These are phyloP conservation scores for Candida sanyaensis DNA, from an alignment of 1,139 yeast genomes.

Conservation along the genomic window DNA sequence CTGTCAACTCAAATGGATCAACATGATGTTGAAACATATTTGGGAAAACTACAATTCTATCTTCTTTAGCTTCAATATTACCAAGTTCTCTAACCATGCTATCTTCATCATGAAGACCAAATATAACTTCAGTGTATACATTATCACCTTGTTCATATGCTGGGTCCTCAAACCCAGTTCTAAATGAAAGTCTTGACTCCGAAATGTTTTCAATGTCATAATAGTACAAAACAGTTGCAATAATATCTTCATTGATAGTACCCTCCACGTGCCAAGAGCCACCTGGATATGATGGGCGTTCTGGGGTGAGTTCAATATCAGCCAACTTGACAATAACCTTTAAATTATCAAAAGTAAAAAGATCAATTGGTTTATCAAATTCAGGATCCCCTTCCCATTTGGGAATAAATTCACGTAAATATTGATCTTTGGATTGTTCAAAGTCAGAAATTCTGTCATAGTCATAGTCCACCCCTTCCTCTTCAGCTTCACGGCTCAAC, in stretches of 20 bases:
- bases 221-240: slow-evolving; percentile 44
- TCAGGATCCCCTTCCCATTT: slow-evolving; percentile 19
- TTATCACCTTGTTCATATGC: slow-evolving; percentile 38
- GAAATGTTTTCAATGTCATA: slow-evolving; percentile 44
- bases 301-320: slow-evolving; percentile 45
- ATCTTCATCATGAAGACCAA: slow-evolving; percentile 32
- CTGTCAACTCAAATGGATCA: slow-evolving; percentile 37
- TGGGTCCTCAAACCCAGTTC: slow-evolving; percentile 35
- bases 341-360: slow-evolving; percentile 21
- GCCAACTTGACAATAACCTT: slow-evolving; percentile 46
- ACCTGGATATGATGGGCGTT: slow-evolving; percentile 38
- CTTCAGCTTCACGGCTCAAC: slow-evolving; percentile 11
- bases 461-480: slow-evolving; percentile 9
- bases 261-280: slow-evolving; percentile 53
- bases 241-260: slow-evolving; percentile 42
- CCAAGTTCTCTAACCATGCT: slow-evolving; percentile 25
- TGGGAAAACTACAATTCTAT: slow-evolving; percentile 39
- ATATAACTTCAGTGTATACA: slow-evolving; percentile 23
- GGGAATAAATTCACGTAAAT: slow-evolving; percentile 18
- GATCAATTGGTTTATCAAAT: slow-evolving; percentile 18
- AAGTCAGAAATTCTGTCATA: slow-evolving; percentile 15
- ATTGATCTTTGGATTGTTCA: slow-evolving; percentile 13
- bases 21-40: slow-evolving; percentile 43
- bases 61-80: slow-evolving; percentile 24
- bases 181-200: slow-evolving; percentile 35